Conservation (phyloP, 169 alveolate species). For the Hammondia hammondi region DNA sequence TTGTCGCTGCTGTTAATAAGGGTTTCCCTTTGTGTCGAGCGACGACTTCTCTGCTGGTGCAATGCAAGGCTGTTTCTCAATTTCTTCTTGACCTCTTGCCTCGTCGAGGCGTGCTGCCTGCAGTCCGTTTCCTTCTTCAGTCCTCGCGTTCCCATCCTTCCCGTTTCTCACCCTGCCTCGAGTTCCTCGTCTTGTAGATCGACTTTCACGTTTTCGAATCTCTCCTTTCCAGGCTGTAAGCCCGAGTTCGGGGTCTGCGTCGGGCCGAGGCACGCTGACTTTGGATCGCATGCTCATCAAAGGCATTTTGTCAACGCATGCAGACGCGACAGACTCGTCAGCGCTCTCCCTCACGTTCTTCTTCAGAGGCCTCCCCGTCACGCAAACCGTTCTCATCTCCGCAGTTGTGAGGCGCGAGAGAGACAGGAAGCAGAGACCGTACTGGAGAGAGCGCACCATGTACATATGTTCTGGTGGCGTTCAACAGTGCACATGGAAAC, state of each 20-base stretch:
- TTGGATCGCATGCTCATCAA: not conserved
- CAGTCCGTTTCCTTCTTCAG: too few relatives aligned
- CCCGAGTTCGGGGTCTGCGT: not conserved
- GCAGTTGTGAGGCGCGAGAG: not conserved
- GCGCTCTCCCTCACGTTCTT: slow-evolving; percentile 10
- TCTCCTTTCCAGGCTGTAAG: not conserved
- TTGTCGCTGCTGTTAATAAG: too few relatives aligned
- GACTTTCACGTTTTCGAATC: not conserved
- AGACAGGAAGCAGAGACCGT: too few relatives aligned
- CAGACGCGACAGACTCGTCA: not conserved
- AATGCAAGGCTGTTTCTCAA: too few relatives aligned
- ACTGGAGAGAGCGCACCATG: too few relatives aligned
- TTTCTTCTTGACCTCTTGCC: too few relatives aligned
- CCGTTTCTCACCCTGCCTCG: not conserved
- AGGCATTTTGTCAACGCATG: not conserved
- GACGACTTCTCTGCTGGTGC: too few relatives aligned
- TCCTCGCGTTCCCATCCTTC: not conserved
- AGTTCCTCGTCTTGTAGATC: too few relatives aligned
- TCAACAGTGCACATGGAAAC: too few relatives aligned
- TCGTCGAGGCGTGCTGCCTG: too few relatives aligned
- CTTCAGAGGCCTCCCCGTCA: slow-evolving; percentile 19
- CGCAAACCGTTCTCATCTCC: slow-evolving; percentile 14
- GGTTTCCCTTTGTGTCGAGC: too few relatives aligned
- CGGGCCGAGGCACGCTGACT: not conserved
- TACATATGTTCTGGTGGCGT: too few relatives aligned